phyloP scores from a whole-genome alignment of 441 rosid genomes.

The Corymbia calophylla region DNA sequence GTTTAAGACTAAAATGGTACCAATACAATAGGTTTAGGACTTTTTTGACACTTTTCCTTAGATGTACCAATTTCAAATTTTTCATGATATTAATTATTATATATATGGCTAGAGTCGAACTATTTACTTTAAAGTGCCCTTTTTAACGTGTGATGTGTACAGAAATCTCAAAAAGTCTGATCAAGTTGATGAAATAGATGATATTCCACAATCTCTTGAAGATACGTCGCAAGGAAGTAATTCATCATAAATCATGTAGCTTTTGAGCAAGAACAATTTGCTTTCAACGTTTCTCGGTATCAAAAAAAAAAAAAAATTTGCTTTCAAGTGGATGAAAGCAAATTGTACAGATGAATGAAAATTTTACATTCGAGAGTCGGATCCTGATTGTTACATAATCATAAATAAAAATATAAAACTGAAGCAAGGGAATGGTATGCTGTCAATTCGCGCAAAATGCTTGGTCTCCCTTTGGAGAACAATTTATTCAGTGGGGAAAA shows the following conservation, averaged over 20 bases:
- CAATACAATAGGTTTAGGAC: too few relatives aligned
- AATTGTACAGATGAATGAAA: rapidly evolving
- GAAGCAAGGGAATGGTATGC: not conserved
- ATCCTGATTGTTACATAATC: not conserved
- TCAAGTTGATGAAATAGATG: too few relatives aligned
- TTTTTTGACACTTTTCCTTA: too few relatives aligned
- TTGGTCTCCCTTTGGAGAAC: slow-evolving; percentile 27
- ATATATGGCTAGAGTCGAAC: not conserved
- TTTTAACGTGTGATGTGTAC: not conserved
- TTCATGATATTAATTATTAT: not conserved
- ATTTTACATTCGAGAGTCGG: rapidly evolving
- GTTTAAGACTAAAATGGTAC: too few relatives aligned
- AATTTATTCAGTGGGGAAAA: slow-evolving; percentile 4
- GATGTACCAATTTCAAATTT: too few relatives aligned
- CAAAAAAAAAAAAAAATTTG: too few relatives aligned
- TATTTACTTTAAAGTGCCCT: not conserved
- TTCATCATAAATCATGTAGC: rapidly evolving
- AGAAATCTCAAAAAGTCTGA: not conserved
- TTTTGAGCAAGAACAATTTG: rapidly evolving
- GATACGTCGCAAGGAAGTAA: rapidly evolving
- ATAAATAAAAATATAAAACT: not conserved
- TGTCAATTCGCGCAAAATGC: not conserved
- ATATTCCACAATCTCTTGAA: not conserved
- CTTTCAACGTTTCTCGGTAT: too few relatives aligned
- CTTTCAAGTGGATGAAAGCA: too few relatives aligned